A percentile compares a stretch with the other conserved stretches of the same genome.
Evolutionary conservation across 2,329 filamentous ascomycete species (phyloP).

Genomic region (Dendrostoma leiphaemia): DNA sequence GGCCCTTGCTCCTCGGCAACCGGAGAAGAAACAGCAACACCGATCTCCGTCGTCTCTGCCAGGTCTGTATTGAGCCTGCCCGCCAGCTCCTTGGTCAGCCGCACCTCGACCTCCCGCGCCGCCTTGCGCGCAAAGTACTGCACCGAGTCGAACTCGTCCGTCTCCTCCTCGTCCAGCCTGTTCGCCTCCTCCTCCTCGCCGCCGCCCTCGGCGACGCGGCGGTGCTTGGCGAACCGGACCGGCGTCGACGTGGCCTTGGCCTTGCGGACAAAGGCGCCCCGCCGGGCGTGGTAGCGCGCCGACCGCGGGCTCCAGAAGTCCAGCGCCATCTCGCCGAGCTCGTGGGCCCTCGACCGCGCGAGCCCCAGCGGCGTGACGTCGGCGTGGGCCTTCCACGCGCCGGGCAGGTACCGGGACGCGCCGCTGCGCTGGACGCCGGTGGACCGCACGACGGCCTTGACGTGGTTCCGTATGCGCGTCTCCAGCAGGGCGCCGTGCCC

Average conservation of each 20-base stretch:
- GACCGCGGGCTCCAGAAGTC: conserved; percentile 40
- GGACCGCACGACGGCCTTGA: conserved; percentile 28
- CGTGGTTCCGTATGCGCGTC: conserved; percentile 32
- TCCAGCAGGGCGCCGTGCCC: conserved; percentile 31
- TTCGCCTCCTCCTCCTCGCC: conserved; percentile 7
- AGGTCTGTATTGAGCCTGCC: neutral
- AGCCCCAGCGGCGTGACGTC: conserved; percentile 31
- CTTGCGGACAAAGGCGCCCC: conserved; percentile 39
- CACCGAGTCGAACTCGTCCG: conserved; percentile 33
- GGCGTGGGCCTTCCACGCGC: conserved; percentile 33
- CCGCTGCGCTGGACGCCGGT: neutral
- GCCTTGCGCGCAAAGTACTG: conserved; percentile 21
- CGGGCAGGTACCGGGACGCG: conserved; percentile 13
- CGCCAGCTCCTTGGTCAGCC: neutral
- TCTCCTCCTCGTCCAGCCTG: conserved; percentile 34
- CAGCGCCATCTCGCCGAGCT: conserved; percentile 39
- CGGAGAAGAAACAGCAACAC: neutral
- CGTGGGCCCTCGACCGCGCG: conserved; percentile 31
- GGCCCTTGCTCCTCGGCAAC: conserved; percentile 4
- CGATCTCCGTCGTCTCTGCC: neutral
- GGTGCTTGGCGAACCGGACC: conserved; percentile 37
- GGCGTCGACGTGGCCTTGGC: conserved; percentile 34
- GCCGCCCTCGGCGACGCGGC: conserved; percentile 24
- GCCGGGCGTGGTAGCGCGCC: conserved; percentile 35
- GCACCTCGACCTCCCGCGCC: neutral